Evolutionary conservation across 306 rosid species (phyloP), one percentile per base, ranked within the genome.

Genomic region (Oemleria cerasiformis): DNA sequence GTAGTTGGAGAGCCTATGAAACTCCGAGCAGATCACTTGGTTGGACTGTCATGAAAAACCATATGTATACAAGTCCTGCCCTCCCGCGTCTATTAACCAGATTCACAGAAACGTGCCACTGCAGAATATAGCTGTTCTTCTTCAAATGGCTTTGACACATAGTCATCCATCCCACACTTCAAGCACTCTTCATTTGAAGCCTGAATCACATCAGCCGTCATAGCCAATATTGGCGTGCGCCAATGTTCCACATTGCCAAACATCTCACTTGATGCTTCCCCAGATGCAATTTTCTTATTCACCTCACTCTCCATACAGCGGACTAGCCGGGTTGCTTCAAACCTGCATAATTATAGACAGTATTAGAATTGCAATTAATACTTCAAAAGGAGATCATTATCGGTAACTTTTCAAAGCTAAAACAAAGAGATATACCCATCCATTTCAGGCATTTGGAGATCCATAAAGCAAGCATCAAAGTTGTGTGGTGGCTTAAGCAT

Each of bases 381-480:
- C 49, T 38, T 30, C 55, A 41, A 67, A 50, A 55, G 42, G 50
- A 51, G 70, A 48, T 59, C 25, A 42, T 44, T 61, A 68, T 16
- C 62, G 54, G 6, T 23, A 40, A 23, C 45, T 12, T 73, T 68
- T 65, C 54, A 67, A 74, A 74, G 56, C 17, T 49, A 7, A 57
- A 23, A 72, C 48, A 57, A 16, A 45, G 36, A 30, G 36, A 30
- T 30, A 30, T 94, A 94, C 98, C 98, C 98, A n/a, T 94, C 92
- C 97, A 94, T 94, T 86, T 89, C 96, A 30, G 97, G 98, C 98
- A 94, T 94, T 73, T 89, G 98, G 86, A 94, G 95, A 86, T 94
- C 98, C 98, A 94, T 94, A 87, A 94, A 94, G 81, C 98, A 94
- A 58, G 92, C 96, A 74, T 87, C 83, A 53, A 91, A 89, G 75